Base-by-base conservation (phyloP, 352 stramenopile genomes). In the Albugo candida region DNA sequence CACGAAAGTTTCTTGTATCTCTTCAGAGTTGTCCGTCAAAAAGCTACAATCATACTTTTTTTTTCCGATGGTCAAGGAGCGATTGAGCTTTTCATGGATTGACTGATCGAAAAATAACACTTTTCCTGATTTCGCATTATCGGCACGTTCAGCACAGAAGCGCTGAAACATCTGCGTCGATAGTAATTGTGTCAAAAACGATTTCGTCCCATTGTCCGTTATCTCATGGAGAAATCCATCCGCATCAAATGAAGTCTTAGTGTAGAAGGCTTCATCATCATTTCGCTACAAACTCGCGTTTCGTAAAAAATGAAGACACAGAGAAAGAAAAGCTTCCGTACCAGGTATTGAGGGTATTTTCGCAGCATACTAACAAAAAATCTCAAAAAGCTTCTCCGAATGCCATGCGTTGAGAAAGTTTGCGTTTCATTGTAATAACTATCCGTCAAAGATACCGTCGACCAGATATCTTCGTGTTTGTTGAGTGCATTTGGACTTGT, bases 1-100 rank as follows among this genome's bases (percentile, higher is more conserved):
- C 18, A 89, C 83, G 51, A 84, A 89, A 8, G 76, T 89, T 53
- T 86, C 76, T 47, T 78, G 67, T 49, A 89, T 77, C 10, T 79
- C 67, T 44, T 89, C 71, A 0, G 69, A 70, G 6, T 57, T 62
- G 47, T 86, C 70, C 17, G 83, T 73, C n/a, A 89, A 54, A 51
- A 89, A 89, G 41, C 63, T 77, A 54, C 71, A 83, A 49, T 89
- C 73, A 45, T 78, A 73, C 52, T 89, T 89, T 58, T 83, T 84
- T 50, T 84, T 87, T 2, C 70, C 70, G 31, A 85, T 69, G 10
- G 59, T 67, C 34, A 80, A 52, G 11, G 70, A 83, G 4, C 75
- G 72, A 46, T 88, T 88, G 40, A 85, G 69, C 52, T 89, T 89
- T 49, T 84, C 71, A 46, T 81, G 83, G 51, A 89, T 89, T 10